Conservation (phyloP, 192 early-diverging fungal species). For the Dimargaris cristalligena region DNA sequence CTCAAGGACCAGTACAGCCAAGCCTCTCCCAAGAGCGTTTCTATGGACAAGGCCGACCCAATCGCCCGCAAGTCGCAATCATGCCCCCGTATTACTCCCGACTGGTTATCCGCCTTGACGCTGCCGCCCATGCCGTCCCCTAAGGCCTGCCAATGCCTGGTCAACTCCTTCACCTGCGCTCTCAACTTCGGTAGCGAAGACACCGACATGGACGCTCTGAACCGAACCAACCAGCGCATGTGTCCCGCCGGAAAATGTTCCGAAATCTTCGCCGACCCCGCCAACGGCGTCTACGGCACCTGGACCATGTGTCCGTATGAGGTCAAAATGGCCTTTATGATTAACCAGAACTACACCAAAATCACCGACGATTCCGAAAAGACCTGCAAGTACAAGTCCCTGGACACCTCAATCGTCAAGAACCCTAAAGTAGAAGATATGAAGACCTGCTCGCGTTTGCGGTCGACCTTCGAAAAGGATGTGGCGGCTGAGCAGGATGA, state of each 20-base stretch:
- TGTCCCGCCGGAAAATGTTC: constrained; percentile 19
- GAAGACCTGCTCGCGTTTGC: constrained; percentile 14
- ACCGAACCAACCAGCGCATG: constrained; percentile 20
- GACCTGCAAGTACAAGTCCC: constrained; percentile 20
- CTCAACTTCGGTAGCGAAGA: constrained; percentile 17
- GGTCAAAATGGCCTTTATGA: constrained; percentile 21
- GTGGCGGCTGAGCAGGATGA: constrained; percentile 6
- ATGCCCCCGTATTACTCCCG: constrained; percentile 32
- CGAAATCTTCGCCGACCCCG: constrained; percentile 21
- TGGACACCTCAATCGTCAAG: constrained; percentile 14
- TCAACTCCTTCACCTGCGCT: constrained; percentile 36
- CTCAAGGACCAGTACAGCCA: constrained; percentile 28
- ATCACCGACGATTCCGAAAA: constrained; percentile 14
- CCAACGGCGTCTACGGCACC: constrained; percentile 24
- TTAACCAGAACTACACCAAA: constrained; percentile 27
- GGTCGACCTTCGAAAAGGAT: constrained; percentile 5
- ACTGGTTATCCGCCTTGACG: constrained; percentile 33
- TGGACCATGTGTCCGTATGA: constrained; percentile 20
- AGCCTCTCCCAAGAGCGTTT: constrained; percentile 35
- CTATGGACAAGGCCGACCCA: constrained; percentile 34
- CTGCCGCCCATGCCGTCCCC: constrained; percentile 48
- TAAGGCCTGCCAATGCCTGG: constrained; percentile 44
- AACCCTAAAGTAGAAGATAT: constrained; percentile 19
- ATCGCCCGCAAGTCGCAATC: constrained; percentile 19
- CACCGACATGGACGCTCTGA: constrained; percentile 17